Conservation (phyloP, 495 filamentous ascomycete genomes). For the Neurospora sp. region DNA sequence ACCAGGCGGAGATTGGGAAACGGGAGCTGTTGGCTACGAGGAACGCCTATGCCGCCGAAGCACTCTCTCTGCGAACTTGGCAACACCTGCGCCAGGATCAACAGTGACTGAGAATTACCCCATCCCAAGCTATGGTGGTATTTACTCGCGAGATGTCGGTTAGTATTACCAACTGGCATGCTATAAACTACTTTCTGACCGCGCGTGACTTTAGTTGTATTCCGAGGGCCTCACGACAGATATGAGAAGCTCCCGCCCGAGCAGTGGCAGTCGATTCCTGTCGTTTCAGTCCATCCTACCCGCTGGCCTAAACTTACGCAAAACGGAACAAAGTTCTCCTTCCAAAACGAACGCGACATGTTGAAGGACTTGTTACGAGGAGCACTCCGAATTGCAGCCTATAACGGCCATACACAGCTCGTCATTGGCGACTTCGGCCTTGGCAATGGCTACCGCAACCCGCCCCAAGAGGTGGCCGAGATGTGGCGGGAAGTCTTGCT, state of each 20-base stretch:
- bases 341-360: constrained; percentile 55
- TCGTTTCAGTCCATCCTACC: constrained; percentile 62
- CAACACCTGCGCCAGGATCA: constrained; percentile 39
- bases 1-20: constrained; percentile 70
- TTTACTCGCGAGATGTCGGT: constrained; percentile 58
- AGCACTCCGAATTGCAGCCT: constrained; percentile 56
- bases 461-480: constrained; percentile 52
- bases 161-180: constrained; percentile 14
- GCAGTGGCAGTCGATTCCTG: constrained; percentile 44
- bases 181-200: constrained; percentile 9
- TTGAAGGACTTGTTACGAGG: constrained; percentile 63
- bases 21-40: constrained; percentile 59
- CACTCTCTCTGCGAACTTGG: constrained; percentile 56
- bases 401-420: constrained; percentile 46
- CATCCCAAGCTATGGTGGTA: constrained; percentile 52
- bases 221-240: constrained; percentile 36
- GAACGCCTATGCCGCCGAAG: constrained; percentile 60
- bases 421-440: constrained; percentile 64
- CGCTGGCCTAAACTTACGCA: constrained; percentile 61
- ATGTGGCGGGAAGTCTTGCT: constrained; percentile 62
- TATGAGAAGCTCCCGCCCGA: constrained; percentile 36
- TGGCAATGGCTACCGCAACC: constrained; percentile 60
- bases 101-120: constrained; percentile 49
- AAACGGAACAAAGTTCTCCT: constrained; percentile 55
- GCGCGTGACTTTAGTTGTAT: constrained; percentile 27